These are phyloP conservation scores for Hanseniaspora clermontiae DNA, from an alignment of 805 yeast genomes.

Conservation along the genomic window DNA sequence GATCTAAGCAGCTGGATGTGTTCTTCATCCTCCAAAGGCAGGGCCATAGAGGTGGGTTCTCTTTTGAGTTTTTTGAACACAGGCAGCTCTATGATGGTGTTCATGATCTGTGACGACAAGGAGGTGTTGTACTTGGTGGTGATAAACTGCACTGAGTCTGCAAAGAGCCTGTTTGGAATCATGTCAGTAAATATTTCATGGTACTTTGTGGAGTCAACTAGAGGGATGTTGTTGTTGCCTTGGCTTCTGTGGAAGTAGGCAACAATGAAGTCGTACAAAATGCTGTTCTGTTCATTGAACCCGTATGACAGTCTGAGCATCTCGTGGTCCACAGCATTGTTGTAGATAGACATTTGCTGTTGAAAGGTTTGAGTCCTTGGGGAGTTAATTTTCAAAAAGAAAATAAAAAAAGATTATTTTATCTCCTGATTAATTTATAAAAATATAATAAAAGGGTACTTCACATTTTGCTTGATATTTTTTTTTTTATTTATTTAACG, in stretches of 20 bases:
- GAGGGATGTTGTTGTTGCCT: background rate
- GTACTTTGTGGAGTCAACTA: background rate
- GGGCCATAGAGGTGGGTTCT: background rate
- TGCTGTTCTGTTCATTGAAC: background rate
- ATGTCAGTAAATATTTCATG: background rate
- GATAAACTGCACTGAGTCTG: background rate
- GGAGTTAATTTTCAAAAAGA: no score
- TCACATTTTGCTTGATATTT: no score
- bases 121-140: background rate
- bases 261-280: background rate
- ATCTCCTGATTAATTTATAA: no score
- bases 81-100: background rate
- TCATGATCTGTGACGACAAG: background rate
- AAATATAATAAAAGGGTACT: no score
- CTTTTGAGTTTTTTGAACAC: conserved; percentile 8
- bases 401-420: no score
- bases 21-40: background rate
- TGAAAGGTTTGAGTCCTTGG: no score
- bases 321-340: background rate
- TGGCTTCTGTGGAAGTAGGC: background rate
- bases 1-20: background rate
- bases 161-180: conserved; percentile 4
- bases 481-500: no score
- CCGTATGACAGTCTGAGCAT: background rate
- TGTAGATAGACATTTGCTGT: background rate